Percentiles rank a stretch among this genome's conserved stretches.
Evolutionary conservation across 2,329 filamentous ascomycete genomes (phyloP).

Genomic region (Penicillium hordei): DNA sequence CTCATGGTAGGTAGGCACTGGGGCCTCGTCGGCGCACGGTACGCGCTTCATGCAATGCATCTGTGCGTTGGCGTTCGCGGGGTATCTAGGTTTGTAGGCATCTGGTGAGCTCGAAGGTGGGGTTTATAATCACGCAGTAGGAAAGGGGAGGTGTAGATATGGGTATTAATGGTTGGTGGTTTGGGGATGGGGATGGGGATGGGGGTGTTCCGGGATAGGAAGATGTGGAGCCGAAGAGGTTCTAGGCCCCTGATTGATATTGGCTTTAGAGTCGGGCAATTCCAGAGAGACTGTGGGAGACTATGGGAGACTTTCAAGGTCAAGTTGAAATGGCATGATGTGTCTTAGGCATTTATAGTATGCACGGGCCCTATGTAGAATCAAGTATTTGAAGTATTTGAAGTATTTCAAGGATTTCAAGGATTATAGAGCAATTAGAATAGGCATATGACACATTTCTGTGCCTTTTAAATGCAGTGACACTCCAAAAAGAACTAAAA

Average conservation of each 20-base stretch:
- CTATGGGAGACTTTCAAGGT: not conserved
- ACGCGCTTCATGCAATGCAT: not conserved
- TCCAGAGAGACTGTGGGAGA: not conserved
- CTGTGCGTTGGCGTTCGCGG: not conserved
- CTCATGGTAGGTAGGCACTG: not conserved
- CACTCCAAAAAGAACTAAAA: not conserved
- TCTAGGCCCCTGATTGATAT: not conserved
- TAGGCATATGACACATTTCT: not conserved
- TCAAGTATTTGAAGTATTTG: not conserved
- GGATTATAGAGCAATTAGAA: not conserved
- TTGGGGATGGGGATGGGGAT: not conserved
- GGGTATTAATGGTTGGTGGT: not conserved
- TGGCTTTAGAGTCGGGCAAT: not conserved
- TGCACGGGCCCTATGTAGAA: not conserved
- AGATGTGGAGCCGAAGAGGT: not conserved
- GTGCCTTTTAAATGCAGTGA: not conserved
- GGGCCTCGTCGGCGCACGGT: not conserved
- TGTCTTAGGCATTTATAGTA: not conserved
- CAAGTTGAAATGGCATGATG: not conserved
- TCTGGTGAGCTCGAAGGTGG: not conserved
- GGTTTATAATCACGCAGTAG: not conserved
- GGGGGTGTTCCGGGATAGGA: not conserved
- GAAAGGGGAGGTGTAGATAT: not conserved
- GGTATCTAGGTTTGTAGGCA: not conserved
- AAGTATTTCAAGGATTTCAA: not conserved